These are phyloP conservation scores for Hypomontagnella submonticulosa DNA, from an alignment of 495 filamentous ascomycete genomes.

Conservation along the genomic window DNA sequence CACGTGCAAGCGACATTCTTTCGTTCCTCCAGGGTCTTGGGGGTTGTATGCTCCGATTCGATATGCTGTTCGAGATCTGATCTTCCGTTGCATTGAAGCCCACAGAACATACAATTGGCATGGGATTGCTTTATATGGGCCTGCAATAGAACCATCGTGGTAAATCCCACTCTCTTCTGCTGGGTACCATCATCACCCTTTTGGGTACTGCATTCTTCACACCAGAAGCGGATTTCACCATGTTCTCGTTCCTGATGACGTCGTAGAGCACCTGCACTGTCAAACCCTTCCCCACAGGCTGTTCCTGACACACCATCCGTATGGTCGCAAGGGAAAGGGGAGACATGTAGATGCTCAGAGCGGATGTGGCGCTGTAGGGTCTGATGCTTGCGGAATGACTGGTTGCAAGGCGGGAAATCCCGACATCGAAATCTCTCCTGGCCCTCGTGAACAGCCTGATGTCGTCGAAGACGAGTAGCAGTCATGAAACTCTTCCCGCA, in stretches of 20 bases:
- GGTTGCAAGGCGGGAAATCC: conserved; percentile 76
- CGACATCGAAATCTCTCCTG: conserved; percentile 76
- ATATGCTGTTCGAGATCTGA: conserved; percentile 74
- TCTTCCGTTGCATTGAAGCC: conserved; percentile 67
- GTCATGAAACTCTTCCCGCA: conserved; percentile 87
- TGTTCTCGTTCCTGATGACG: conserved; percentile 78
- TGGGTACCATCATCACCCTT: conserved; percentile 42
- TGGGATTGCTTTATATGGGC: conserved; percentile 77
- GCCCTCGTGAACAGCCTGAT: conserved; percentile 74
- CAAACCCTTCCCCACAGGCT: conserved; percentile 75
- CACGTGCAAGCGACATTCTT: conserved; percentile 71
- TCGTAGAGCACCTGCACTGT: conserved; percentile 73
- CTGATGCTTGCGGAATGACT: conserved; percentile 87
- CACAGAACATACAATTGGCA: conserved; percentile 78
- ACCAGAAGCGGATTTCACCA: conserved; percentile 73
- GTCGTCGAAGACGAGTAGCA: conserved; percentile 74
- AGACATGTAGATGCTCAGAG: conserved; percentile 72
- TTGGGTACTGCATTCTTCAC: conserved; percentile 68
- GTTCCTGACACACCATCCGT: conserved; percentile 66
- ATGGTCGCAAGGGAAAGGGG: conserved; percentile 73
- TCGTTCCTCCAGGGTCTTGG: conserved; percentile 68
- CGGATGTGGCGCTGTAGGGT: conserved; percentile 87
- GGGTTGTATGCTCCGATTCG: conserved; percentile 70
- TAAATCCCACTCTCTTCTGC: conserved; percentile 66
- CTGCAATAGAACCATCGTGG: conserved; percentile 74